Evolutionary conservation across 192 early-diverging fungal species (phyloP), one percentile per base, ranked within the genome.

Genomic region (Rhizophagus prolifer): DNA sequence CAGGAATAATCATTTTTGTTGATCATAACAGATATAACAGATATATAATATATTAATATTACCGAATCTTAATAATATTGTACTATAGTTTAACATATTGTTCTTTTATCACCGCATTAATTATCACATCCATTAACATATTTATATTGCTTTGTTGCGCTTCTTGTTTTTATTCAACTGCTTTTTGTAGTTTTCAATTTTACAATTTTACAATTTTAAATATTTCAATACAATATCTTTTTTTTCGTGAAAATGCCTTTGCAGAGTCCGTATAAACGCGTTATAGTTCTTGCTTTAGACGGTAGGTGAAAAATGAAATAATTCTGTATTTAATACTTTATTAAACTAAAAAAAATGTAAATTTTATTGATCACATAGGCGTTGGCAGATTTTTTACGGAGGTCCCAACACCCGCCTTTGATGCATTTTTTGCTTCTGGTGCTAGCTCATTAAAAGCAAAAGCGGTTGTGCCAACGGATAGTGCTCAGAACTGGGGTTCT

Each of bases 401-500:
- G 25, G 14, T 50, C 4, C 6, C 1, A 58, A 71, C 65, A 50
- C 70, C 70, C 0, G 28, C 41, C 0, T 10, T 71, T 30, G 47
- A 71, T 58, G 28, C 44, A 1, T 71, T 71, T 50, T 71, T 71
- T 50, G n/a, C 70, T 9, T 71, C 69, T 16, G 69, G 69, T 54
- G 69, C 69, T 9, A 71, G 69, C 10, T 71, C 70, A 28, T 71
- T 71, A 19, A 54, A 14, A 16, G 72, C 72, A 38, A 59, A 50
- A 13, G 72, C 72, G 6, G 38, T 74, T 25, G n/a, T 64, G 1
- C 74, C 74, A 50, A 75, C 74, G 6, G 62, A 65, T 19, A 75
- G 74, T 30, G 74, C 74, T 2, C 61, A 62, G 28, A 75, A 75
- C 41, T 75, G 74, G 74, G 74, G 74, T 10, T 75, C 74, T 2